phyloP scores from a whole-genome alignment of 192 early-diverging fungal species.

The Spizellomyces sp. region DNA sequence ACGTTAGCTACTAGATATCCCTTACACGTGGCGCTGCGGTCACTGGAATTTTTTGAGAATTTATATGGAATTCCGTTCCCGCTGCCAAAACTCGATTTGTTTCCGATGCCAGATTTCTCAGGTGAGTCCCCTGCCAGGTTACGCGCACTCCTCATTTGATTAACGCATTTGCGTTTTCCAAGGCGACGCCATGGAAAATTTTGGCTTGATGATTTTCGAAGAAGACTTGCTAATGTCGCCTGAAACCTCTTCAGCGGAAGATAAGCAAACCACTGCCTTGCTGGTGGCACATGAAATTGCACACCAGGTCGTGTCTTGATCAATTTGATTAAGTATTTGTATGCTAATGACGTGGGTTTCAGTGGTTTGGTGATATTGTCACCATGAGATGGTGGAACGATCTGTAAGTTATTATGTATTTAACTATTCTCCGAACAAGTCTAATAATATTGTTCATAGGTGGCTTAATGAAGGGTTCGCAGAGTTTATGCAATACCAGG shows the following conservation, averaged over 20 bases:
- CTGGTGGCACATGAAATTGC: conserved; percentile 39
- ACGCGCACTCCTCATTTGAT: too few relatives aligned
- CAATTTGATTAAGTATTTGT: conserved; percentile 26
- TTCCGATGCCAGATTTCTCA: conserved; percentile 83
- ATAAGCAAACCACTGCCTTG: conserved; percentile 72
- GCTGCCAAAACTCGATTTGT: conserved; percentile 76
- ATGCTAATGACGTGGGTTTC: conserved; percentile 21
- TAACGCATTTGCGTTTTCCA: too few relatives aligned
- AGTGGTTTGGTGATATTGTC: too few relatives aligned
- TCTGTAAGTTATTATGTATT: conserved; percentile 25
- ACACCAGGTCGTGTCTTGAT: conserved; percentile 25
- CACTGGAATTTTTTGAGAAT: conserved; percentile 76
- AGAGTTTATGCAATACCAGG: conserved; percentile 67
- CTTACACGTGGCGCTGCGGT: conserved; percentile 57
- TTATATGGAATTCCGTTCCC: conserved; percentile 81
- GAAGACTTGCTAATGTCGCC: conserved; percentile 79
- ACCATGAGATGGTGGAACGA: conserved; percentile 94
- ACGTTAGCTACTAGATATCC: conserved; percentile 74
- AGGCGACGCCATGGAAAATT: conserved; percentile 82
- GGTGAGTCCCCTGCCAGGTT: background rate
- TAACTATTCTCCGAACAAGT: too few relatives aligned
- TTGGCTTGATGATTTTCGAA: conserved; percentile 86
- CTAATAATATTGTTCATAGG: too few relatives aligned
- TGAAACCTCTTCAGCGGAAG: conserved; percentile 63
- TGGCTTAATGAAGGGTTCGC: conserved; percentile 91